Evolutionary conservation across 164 flowering plant species (phyloP), one percentile per base, ranked within the genome.

Genomic region (Paratinospora sagittata): DNA sequence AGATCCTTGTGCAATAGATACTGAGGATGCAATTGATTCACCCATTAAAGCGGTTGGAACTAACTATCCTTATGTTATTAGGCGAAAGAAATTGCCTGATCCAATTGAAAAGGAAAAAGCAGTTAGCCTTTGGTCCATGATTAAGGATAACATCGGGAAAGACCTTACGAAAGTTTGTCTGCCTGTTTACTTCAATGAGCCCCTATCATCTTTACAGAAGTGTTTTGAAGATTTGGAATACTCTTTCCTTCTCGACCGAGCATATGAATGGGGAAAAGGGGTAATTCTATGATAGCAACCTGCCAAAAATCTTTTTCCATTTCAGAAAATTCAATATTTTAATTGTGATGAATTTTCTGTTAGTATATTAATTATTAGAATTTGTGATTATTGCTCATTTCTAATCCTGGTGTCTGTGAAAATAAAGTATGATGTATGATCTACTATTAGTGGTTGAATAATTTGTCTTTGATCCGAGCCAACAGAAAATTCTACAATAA

Each of bases 171-270:
- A 74, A 74, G 72, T 74, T 52, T 74, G 76, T 74, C 76, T 74
- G 37, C 76, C 76, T 69, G 76, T 74, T 47, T 74, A 74, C 72
- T 74, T 74, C 62, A 74, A 69, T 68, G 72, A 69, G 61, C 76
- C 76, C 49, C 82, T 93, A 14, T 96, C 99, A 60, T 90, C 98
- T 39, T 82, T 96, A 66, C 98, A 96, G 78, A 96, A 96, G 75
- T 88, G 93, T 77, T 91, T 84, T 82, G 99, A 93, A 83, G 99
- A 96, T 82, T 73, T 96, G 84, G 98, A 96, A 71, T 96, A 89
- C 74, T 91, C 99, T 26, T 96, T 85, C 73, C 98, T 96, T 66
- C 39, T 96, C 68, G 99, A 96, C 47, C 89, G 89, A 47, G 98
- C 99, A 60, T 82, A 86, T 79, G 75, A 73, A 73, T 73, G 70